phyloP scores from a whole-genome alignment of 1,284 basidiomycete species.

The Moesziomyces antarcticus region DNA sequence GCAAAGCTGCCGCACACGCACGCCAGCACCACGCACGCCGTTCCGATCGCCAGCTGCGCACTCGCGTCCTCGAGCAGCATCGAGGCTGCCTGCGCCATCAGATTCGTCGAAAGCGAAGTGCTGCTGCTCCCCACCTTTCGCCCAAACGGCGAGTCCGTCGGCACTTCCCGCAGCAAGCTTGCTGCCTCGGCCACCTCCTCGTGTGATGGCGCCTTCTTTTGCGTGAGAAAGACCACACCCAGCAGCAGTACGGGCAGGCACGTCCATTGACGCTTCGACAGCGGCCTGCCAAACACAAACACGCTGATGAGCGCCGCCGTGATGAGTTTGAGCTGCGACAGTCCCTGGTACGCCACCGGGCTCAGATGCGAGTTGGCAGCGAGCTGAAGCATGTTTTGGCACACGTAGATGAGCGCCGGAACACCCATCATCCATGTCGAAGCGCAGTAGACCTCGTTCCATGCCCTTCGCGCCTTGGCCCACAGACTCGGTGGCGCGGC shows the following conservation, averaged over 20 bases:
- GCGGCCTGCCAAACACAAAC: constrained; percentile 19
- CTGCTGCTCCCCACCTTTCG: neutral
- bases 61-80: constrained; percentile 10
- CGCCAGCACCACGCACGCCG: constrained; percentile 17
- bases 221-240: constrained; percentile 23
- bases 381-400: constrained; percentile 45
- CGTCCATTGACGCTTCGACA: constrained; percentile 28
- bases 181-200: constrained; percentile 10
- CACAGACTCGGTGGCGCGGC: neutral
- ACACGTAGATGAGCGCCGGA: constrained; percentile 34
- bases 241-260: constrained; percentile 25
- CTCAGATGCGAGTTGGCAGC: constrained; percentile 32
- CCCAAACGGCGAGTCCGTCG: constrained; percentile 18
- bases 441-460: constrained; percentile 23
- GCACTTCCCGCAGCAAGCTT: constrained; percentile 1
- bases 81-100: constrained; percentile 9
- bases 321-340: constrained; percentile 44
- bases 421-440: constrained; percentile 41
- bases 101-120: neutral
- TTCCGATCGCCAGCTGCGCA: constrained; percentile 12
- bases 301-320: constrained; percentile 41
- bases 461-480: constrained; percentile 2
- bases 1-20: constrained; percentile 42
- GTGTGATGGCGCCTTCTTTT: constrained; percentile 2
- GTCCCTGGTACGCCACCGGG: constrained; percentile 33